Evolutionary conservation across 805 yeast species (phyloP).

Genomic region (Candida piceae): DNA sequence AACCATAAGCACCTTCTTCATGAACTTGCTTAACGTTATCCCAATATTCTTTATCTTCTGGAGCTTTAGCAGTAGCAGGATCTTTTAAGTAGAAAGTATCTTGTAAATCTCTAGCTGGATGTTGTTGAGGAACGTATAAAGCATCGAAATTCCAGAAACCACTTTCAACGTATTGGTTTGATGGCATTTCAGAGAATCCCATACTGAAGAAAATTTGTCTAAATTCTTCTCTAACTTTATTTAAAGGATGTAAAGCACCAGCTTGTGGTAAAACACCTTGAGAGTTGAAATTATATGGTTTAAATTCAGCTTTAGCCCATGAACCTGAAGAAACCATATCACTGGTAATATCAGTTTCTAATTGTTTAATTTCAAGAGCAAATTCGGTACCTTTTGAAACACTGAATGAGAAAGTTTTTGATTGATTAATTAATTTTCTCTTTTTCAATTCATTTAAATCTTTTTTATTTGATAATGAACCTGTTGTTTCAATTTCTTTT

Average conservation of each 20-base stretch:
- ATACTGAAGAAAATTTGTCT: slow-evolving; percentile 94
- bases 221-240: slow-evolving; percentile 95
- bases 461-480: slow-evolving; percentile 52
- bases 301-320: slow-evolving; percentile 82
- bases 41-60: slow-evolving; percentile 77
- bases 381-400: slow-evolving; percentile 82
- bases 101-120: slow-evolving; percentile 98
- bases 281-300: slow-evolving; percentile 93
- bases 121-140: slow-evolving; percentile 96
- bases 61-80: slow-evolving; percentile 75
- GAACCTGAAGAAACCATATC: slow-evolving; percentile 83
- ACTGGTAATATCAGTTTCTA: slow-evolving; percentile 90
- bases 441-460: slow-evolving; percentile 83
- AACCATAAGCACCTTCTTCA: slow-evolving; percentile 84
- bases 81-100: slow-evolving; percentile 97
- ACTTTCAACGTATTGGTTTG: slow-evolving; percentile 95
- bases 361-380: slow-evolving; percentile 68
- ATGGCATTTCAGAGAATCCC: slow-evolving; percentile 99
- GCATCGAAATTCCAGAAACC: slow-evolving; percentile 99
- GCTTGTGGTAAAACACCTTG: slow-evolving; percentile 83
- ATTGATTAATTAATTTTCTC: slow-evolving; percentile 74
- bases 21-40: slow-evolving; percentile 78
- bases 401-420: slow-evolving; percentile 69
- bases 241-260: slow-evolving; percentile 95
- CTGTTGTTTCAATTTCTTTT: slow-evolving; percentile 49